Evolutionary conservation across 176 grass and related monocot genomes (phyloP), one percentile per base, ranked within the genome.

Genomic region (Bonia amplexicaulis): DNA sequence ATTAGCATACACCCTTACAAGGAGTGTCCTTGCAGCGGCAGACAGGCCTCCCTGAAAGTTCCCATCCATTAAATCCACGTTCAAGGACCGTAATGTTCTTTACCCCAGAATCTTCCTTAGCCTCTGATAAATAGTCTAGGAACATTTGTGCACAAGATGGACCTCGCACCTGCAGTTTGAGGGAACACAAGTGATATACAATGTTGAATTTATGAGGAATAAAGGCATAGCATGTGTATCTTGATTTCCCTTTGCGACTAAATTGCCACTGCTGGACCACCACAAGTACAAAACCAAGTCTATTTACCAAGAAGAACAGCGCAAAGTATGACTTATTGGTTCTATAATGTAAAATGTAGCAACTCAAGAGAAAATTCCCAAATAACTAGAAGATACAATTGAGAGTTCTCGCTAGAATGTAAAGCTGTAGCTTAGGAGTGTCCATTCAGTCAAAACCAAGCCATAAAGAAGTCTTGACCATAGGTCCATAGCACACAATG

Each of bases 31-130:
- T 95, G 85, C 92, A 97, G 73, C 79, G 80, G 83, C 95, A 97
- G 73, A 97, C 82, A 35, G 92, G 85, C 42, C 59, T 91, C 26
- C 92, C 90, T 31, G 88, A 90, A 83, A 62, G 49, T 27, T 94
- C 89, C 95, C 95, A 97, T 73, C 92, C 95, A 68, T 94, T 91
- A 74, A 94, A 97, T 63, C 95, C 95, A 79, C 54, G 89, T 52
- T 95, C 95, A 51, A 97, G 88, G 89, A 97, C 85, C 82, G 88
- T 55, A 69, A 97, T 78, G 31, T 84, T 93, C 76, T 91, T 93
- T 80, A 91, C 25, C 5, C 41, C 87, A 5, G 74, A 35, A 57
- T 88, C 92, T 85, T 94, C 87, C 66, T 94, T 88, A 12, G 78
- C 58, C 49, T 90, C 79, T 31, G 82, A 78, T 55, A 94, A 82